phyloP scores from a whole-genome alignment of 2,329 filamentous ascomycete species.

The Colletotrichum sojae region DNA sequence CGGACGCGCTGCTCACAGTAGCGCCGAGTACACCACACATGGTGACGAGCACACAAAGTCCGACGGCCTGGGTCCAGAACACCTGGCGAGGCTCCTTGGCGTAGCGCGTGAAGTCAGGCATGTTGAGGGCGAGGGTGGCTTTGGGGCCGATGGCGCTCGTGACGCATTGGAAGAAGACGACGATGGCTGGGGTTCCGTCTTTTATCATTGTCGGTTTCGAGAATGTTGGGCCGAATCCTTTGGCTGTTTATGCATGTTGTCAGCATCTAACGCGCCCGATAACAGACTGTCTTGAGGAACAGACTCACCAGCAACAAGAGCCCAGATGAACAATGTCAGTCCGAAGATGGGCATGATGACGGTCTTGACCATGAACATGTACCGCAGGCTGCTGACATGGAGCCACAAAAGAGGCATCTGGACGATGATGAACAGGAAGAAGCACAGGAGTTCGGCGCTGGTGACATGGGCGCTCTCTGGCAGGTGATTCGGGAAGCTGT shows the following conservation, averaged over 20 bases:
- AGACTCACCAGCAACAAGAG: slow-evolving; percentile 32
- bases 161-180: slow-evolving; percentile 43
- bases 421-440: slow-evolving; percentile 48
- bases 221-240: slow-evolving; percentile 43
- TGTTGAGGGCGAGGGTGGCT: slow-evolving; percentile 42
- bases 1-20: slow-evolving; percentile 55
- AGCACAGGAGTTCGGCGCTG: slow-evolving; percentile 41
- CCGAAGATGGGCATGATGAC: slow-evolving; percentile 43
- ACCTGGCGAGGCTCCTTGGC: slow-evolving; percentile 40
- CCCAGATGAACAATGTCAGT: slow-evolving; percentile 45
- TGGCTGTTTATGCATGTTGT: slow-evolving; percentile 23
- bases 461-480: slow-evolving; percentile 53
- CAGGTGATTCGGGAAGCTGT: slow-evolving; percentile 57
- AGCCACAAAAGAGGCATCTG: slow-evolving; percentile 45
- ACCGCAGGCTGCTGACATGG: slow-evolving; percentile 28
- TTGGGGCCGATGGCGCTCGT: slow-evolving; percentile 44
- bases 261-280: background rate
- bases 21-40: slow-evolving; percentile 63
- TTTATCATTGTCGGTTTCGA: slow-evolving; percentile 39
- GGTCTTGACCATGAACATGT: slow-evolving; percentile 45
- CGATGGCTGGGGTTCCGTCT: slow-evolving; percentile 41
- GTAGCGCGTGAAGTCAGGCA: slow-evolving; percentile 44
- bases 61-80: slow-evolving; percentile 42
- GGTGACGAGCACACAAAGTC: slow-evolving; percentile 37
- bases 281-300: too few relatives aligned